Conservation (phyloP, 768 basidiomycete genomes). For the Trametopsis cervina region DNA sequence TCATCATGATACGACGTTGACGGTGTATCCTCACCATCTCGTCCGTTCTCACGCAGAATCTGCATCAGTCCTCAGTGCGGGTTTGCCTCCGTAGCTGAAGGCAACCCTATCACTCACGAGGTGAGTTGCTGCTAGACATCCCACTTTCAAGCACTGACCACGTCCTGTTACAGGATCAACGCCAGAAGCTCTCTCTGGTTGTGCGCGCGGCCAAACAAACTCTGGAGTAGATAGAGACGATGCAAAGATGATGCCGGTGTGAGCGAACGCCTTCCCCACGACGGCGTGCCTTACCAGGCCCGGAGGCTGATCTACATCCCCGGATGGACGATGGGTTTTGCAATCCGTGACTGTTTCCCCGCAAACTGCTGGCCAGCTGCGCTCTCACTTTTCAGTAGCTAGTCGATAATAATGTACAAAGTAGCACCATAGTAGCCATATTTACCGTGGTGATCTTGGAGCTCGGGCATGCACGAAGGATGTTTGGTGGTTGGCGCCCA, state of each 20-base stretch:
- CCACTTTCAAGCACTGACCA: constrained; percentile 1
- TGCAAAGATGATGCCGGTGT: not conserved
- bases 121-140: constrained; percentile 6
- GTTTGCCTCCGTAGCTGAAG: constrained; percentile 39
- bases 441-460: too few relatives aligned
- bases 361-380: too few relatives aligned
- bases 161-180: constrained; percentile 25
- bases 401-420: too few relatives aligned
- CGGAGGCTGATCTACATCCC: not conserved
- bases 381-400: too few relatives aligned
- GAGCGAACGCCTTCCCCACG: not conserved
- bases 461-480: too few relatives aligned
- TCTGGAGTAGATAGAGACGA: constrained; percentile 24
- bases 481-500: too few relatives aligned
- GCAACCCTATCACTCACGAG: constrained; percentile 32
- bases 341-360: not conserved
- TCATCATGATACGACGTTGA: not conserved
- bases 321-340: not conserved
- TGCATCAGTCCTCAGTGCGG: constrained; percentile 44
- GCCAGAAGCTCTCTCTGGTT: constrained; percentile 29
- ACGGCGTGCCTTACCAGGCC: constrained; percentile 1
- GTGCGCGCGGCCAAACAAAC: constrained; percentile 30
- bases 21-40: constrained; percentile 5
- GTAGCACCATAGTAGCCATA: too few relatives aligned
- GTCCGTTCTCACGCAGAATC: constrained; percentile 24